Percentiles rank a stretch among this genome's conserved stretches.
Conservation (phyloP, 257 asterid species). For the Scutellaria minor region DNA sequence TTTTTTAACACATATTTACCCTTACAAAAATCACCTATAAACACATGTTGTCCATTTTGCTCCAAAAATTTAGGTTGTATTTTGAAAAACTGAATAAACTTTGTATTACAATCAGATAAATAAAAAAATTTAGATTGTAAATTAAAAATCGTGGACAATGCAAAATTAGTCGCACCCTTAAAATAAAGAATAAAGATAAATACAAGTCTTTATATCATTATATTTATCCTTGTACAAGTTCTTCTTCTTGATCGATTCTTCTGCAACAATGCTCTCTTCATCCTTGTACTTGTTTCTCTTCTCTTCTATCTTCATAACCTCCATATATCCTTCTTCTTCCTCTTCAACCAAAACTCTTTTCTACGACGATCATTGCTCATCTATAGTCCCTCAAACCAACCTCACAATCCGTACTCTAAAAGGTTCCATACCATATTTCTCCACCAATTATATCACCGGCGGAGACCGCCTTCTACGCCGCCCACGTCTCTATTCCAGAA, state of each 20-base stretch:
- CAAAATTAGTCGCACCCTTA: too few relatives aligned
- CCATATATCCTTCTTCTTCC: neutral
- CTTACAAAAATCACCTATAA: too few relatives aligned
- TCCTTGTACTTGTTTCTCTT: constrained; percentile 36
- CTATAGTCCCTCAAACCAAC: constrained; percentile 45
- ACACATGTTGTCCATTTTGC: too few relatives aligned
- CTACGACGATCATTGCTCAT: constrained; percentile 55
- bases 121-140: too few relatives aligned
- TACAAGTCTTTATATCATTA: too few relatives aligned
- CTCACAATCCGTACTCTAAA: constrained; percentile 9
- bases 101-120: too few relatives aligned
- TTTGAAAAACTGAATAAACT: too few relatives aligned
- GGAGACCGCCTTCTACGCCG: constrained; percentile 10
- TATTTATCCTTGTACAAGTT: too few relatives aligned
- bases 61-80: too few relatives aligned
- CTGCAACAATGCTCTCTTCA: constrained; percentile 23
- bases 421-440: constrained; percentile 4
- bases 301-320: constrained; percentile 9
- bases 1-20: too few relatives aligned
- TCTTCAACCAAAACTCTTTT: constrained; percentile 24
- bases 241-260: neutral
- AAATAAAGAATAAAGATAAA: too few relatives aligned
- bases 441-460: constrained; percentile 25
- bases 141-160: too few relatives aligned
- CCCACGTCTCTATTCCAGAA: neutral